These are phyloP conservation scores for Pseudogymnoascus sp. DNA, from an alignment of 2,329 filamentous ascomycete genomes.

Conservation along the genomic window DNA sequence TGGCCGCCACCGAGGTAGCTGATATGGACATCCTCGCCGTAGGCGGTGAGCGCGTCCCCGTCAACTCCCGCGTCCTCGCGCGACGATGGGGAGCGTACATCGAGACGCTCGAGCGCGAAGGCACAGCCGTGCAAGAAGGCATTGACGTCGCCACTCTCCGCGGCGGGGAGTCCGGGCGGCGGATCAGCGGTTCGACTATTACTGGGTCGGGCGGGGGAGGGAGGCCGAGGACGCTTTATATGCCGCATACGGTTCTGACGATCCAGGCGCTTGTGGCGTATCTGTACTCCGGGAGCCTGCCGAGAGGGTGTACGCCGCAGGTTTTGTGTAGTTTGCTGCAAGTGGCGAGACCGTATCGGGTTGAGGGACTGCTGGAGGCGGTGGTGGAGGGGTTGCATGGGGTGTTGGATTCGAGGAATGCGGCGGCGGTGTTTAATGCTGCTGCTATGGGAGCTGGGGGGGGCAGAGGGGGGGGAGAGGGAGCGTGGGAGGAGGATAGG, in stretches of 20 bases:
- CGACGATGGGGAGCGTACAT: conserved; percentile 94
- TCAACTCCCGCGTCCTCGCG: conserved; percentile 83
- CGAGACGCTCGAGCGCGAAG: conserved; percentile 80
- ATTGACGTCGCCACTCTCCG: conserved; percentile 69
- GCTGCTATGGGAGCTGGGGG: conserved; percentile 89
- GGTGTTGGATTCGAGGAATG: conserved; percentile 84
- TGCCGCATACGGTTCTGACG: conserved; percentile 86
- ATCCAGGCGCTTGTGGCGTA: conserved; percentile 86
- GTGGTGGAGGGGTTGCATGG: conserved; percentile 86
- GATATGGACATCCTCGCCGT: conserved; percentile 97
- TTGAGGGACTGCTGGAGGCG: conserved; percentile 87
- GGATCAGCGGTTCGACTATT: neutral
- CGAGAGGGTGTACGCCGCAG: conserved; percentile 79
- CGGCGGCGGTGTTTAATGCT: conserved; percentile 94
- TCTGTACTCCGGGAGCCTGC: conserved; percentile 85
- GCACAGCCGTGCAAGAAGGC: conserved; percentile 61
- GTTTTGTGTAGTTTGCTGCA: conserved; percentile 93
- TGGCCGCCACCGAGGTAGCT: conserved; percentile 73
- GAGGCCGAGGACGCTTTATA: conserved; percentile 78
- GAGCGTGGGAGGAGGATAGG: too few species aligned
- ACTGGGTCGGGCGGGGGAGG: conserved; percentile 32
- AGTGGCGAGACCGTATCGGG: conserved; percentile 82
- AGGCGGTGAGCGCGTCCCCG: conserved; percentile 81
- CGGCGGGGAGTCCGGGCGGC: neutral
- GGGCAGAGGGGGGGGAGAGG: too few species aligned